Base-by-base conservation (phyloP, 106 monocot genomes). In the Dactylorhiza incarnata region DNA sequence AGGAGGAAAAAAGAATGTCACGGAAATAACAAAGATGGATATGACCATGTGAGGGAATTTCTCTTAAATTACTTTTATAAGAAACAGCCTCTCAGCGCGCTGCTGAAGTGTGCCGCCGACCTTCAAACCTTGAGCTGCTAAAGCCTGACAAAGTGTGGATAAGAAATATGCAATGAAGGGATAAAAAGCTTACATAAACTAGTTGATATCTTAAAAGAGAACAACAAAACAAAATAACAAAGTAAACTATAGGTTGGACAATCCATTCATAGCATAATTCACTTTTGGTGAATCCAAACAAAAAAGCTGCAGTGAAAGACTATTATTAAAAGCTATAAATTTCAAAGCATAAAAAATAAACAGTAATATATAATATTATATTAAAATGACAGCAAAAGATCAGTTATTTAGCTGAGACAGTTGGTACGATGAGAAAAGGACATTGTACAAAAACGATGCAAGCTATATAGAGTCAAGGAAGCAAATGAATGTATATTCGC, bases 11-110 rank as follows among this genome's bases (percentile, higher is more conserved):
- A 70, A 70, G n/a, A 72, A 72, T 9, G 6, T 19, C 22, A 9
- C 8, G 12, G 10, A 65, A 65, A 29, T 11, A 29, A 25, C 19
- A 65, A 6, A 58, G n/a, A 58, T 65, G 65, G 11, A 65, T 65
- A 29, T 65, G 2, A 6, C 20, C 22, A 7, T 29, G 24, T 65
- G 26, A 65, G 65, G 12, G 12, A 65, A 29, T 65, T 65, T 65
- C 65, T 13, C 26, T 25, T 65, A 65, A 65, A 65, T 29, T 71
- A 95, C 95, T 86, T 95, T 95, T 3, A 78, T 81, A 70, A 95
- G 76, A 43, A 95, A 95, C 20, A 95, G 86, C 45, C 95, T 86
- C 69, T 95, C 90, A 11, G 95, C 95, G 66, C 95, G 95, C 75
- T 95, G 95, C 69, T 81, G 79, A 72, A 92, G 16, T 58, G 95